Evolutionary conservation across 148 eudicot genomes (phyloP).

Genomic region (Camellia sinensis): DNA sequence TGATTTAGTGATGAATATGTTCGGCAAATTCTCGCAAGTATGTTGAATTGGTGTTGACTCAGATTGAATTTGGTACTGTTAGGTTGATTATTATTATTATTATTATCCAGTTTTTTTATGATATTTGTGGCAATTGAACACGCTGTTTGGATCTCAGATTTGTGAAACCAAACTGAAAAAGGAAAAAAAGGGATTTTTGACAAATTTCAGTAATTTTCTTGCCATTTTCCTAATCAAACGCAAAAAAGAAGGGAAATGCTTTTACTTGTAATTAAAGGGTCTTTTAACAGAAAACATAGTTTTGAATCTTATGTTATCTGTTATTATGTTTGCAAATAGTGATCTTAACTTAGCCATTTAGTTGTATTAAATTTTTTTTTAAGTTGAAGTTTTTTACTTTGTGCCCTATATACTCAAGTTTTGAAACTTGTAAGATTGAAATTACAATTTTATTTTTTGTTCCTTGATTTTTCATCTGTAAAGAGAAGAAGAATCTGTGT

Average conservation of each 20-base stretch:
- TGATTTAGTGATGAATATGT: not conserved
- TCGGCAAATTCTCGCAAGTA: not conserved
- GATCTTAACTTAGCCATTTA: not conserved
- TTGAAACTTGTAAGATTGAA: not conserved
- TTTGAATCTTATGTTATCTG: not conserved
- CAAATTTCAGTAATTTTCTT: no score
- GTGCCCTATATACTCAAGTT: not conserved
- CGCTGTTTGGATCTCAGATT: not conserved
- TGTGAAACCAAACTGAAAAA: no score
- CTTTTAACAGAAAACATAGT: not conserved
- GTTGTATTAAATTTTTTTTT: not conserved
- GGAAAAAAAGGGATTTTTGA: no score
- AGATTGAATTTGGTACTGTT: conserved; percentile 3
- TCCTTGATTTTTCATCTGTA: not conserved
- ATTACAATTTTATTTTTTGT: not conserved
- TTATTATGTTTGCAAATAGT: not conserved
- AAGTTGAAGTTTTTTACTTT: not conserved
- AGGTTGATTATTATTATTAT: not conserved
- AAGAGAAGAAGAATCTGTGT: not conserved
- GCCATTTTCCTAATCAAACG: no score
- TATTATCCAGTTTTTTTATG: not conserved
- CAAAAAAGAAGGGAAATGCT: no score
- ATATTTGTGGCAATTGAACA: conserved; percentile 8
- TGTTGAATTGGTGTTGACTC: not conserved
- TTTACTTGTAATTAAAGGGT: not conserved